These are phyloP conservation scores for Phytophthora syringae DNA, from an alignment of 352 stramenopile genomes.

Conservation along the genomic window DNA sequence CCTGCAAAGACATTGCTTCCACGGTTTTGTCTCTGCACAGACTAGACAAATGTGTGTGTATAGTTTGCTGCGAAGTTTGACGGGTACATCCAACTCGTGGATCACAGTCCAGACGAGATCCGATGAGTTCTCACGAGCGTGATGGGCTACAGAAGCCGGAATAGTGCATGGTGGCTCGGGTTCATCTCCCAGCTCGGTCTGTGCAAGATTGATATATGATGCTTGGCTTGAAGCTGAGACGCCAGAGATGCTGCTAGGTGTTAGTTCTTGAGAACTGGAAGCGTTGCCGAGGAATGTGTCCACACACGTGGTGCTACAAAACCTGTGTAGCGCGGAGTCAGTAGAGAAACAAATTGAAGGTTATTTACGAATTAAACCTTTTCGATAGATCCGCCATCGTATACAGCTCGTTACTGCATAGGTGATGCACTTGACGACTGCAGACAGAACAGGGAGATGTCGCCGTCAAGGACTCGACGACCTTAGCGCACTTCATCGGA, in stretches of 20 bases:
- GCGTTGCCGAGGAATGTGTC: too few relatives aligned
- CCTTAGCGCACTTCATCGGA: slow-evolving; percentile 6
- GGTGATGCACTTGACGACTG: not conserved
- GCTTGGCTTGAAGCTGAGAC: not conserved
- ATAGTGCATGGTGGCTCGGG: not conserved
- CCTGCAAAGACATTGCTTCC: not conserved
- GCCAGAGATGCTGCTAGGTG: not conserved
- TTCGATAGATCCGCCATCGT: not conserved
- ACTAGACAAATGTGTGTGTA: slow-evolving; percentile 1
- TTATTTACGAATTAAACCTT: not conserved
- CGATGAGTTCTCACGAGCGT: not conserved
- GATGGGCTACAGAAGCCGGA: not conserved
- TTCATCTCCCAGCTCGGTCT: not conserved
- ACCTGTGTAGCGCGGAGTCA: not conserved
- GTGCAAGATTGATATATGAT: not conserved
- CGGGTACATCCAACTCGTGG: not conserved
- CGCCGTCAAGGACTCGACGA: not conserved
- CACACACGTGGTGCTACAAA: not conserved
- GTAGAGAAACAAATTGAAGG: too few relatives aligned
- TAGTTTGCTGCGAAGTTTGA: not conserved
- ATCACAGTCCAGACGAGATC: not conserved
- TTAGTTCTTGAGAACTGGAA: not conserved
- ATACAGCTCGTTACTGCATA: slow-evolving; percentile 2
- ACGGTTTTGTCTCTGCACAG: not conserved
- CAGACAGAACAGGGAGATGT: not conserved